Evolutionary conservation across 75 land plant genomes (phyloP), one percentile per base, ranked within the genome.

Genomic region (Cryptomeria japonica): DNA sequence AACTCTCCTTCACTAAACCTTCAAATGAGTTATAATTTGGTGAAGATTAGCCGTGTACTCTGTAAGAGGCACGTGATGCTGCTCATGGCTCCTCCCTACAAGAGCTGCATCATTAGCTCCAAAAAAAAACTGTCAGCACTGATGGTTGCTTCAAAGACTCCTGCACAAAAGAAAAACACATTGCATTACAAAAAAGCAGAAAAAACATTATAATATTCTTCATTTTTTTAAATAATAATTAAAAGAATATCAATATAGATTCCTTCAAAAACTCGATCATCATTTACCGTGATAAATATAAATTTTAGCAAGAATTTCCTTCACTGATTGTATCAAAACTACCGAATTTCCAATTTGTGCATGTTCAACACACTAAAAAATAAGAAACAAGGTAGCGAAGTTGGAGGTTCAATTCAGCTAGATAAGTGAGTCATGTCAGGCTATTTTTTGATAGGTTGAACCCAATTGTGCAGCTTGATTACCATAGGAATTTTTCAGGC

Each of bases 61-160:
- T 84, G 90, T 91, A 79, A 92, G 44, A 58, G 98, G 98, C 18
- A 96, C 95, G 89, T 96, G 95, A 75, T 95, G 95, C 15, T 88
- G 37, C 47, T 91, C 92, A 90, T 91, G 91, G n/a, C 84, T 92
- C 56, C 95, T 83, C 25, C 94, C 98, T 19, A 86, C 53, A n/a
- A 95, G 89, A 77, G 95, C 98, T 13, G 97, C 96, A 92, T 96
- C 98, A 92, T 96, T 96, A 34, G 98, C 98, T 55, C 98, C 98
- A n/a, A 88, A 96, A 95, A 89, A 96, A 96, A 15, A 96, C 85
- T 34, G 98, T 96, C 15, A 84, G 91, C 56, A 90, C 93, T 89
- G 85, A 49, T 58, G 95, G 94, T 31, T 89, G 89, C 47, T 86
- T 87, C 38, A 77, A n/a, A 22, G 89, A 88, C 13, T 80, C 87